Evolutionary conservation across 495 filamentous ascomycete genomes (phyloP), one percentile per base, ranked within the genome.

Genomic region (Extremus antarcticus): DNA sequence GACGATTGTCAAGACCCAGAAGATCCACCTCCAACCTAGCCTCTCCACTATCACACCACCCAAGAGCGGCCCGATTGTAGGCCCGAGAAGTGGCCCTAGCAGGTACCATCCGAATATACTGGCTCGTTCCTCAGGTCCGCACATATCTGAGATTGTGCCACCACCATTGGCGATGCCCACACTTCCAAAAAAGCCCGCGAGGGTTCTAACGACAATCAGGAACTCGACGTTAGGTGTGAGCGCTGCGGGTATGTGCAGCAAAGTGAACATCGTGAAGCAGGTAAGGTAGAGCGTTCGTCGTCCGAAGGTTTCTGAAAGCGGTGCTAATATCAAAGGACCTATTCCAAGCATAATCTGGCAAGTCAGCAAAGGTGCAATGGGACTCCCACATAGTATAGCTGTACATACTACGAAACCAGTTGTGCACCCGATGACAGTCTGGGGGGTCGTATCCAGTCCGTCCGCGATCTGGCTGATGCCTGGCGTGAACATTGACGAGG

Each of bases 401-500:
- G 16, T 45, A 45, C 46, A 10, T 35, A 35, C 29, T 35, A 61
- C 58, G 50, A 63, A 65, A 22, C 63, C 63, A 13, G 63, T 65
- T 13, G 61, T 64, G 16, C 62, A 61, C 1, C 51, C 71, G 25
- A 73, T 67, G 13, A 73, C 66, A 7, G 45, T 59, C 40, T 58
- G 52, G 4, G 40, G 22, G 1, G 47, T 60, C 9, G 63, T 66
- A 13, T 70, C 54, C 3, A 74, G 55, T 24, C 61, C 61, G 35
- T 65, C 56, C 1, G 69, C 71, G 21, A 74, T 74, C 47, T 73
- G 64, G 10, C 59, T 60, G 38, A 74, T 73, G 19, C 70, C 69
- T 1, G 69, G 70, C 2, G 69, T 70, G 58, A 73, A 74, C 69
- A 74, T 74, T 22, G 64, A 66, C 41, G 60, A 65, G 13, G 71